Base-by-base conservation (phyloP, 2,329 filamentous ascomycete genomes). In the Cyphellophora europaea region DNA sequence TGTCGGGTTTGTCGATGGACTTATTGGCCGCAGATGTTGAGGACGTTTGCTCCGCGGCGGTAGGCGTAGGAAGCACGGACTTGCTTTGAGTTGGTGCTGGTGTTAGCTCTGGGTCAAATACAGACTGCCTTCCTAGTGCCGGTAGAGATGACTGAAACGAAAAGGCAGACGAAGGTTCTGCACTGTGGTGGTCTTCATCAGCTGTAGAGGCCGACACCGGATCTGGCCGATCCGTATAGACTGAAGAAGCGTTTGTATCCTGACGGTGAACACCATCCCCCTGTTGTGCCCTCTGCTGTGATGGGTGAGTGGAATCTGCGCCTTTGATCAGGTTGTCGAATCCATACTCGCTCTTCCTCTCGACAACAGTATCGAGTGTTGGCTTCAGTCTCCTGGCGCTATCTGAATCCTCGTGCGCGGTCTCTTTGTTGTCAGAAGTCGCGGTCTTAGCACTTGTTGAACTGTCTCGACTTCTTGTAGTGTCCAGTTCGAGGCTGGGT, bases 321-420 rank as follows among this genome's bases (percentile, higher is more conserved):
- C n/a, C 36, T 11, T 34, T 30, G 14, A 44, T 32, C 21, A 63
- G 31, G 13, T 66, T 63, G 6, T 73, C 69, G 38, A 74, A 57
- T 8, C 65, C 68, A 50, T 77, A 71, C 49, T 77, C 74, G 55
- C 68, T 74, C 55, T 68, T 75, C 37, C 69, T 63, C 53, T 78
- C 74, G 2, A 63, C 63, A 3, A 78, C 71, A 2, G 73, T 61
- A 33, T 74, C 63, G 29, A 77, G 52, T 14, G 55, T 59, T 19
- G 64, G 54, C 38, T 61, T 63, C 19, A 59, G 44, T 31, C 54
- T 53, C 23, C 59, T 58, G 31, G 48, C 52, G 14, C 44, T 51
- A 37, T 64, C 60, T 11, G 59, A 53, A 32, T 53, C 55, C 14
- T 51, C 4, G 11, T 36, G 34, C 5, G 35, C 16, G 10, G 17